Evolutionary conservation across 352 stramenopile species (phyloP).

Genomic region (Elongisporangium undulatum): DNA sequence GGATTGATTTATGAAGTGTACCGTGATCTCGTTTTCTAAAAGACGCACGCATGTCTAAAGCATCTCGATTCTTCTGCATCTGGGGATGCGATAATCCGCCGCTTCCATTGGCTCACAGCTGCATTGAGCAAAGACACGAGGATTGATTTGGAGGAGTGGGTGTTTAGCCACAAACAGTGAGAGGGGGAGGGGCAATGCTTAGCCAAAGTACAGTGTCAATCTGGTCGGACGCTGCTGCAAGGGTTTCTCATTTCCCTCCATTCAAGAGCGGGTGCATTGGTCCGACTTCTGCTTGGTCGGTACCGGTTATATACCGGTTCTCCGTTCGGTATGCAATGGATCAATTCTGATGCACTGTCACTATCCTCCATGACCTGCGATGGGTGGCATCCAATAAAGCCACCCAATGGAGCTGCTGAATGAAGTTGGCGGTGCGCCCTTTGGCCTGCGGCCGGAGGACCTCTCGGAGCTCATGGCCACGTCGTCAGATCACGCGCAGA

Average conservation of each 20-base stretch:
- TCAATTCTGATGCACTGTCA: too few relatives aligned
- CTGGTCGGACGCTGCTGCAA: too few relatives aligned
- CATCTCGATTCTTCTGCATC: not conserved
- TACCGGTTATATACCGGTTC: too few relatives aligned
- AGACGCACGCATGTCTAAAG: not conserved
- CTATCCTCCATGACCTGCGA: too few relatives aligned
- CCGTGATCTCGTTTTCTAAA: not conserved
- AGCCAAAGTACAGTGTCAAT: too few relatives aligned
- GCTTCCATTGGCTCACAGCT: not conserved
- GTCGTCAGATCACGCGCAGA: conserved; percentile 43
- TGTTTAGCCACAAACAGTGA: too few relatives aligned
- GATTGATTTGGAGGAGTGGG: too few relatives aligned
- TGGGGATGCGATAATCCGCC: not conserved
- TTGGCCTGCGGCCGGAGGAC: conserved; percentile 19
- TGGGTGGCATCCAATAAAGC: not conserved
- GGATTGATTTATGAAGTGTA: not conserved
- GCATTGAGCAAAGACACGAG: not conserved
- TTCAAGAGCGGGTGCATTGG: not conserved
- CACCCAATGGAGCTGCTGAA: too few relatives aligned
- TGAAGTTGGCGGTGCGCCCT: not conserved
- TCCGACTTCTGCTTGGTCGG: not conserved
- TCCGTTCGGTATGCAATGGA: too few relatives aligned
- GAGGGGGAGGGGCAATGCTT: too few relatives aligned
- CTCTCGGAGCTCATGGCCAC: conserved; percentile 66
- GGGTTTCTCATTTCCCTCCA: not conserved